These are phyloP conservation scores for Gossypium sturtianum DNA, from an alignment of 345 rosid genomes.

Conservation along the genomic window DNA sequence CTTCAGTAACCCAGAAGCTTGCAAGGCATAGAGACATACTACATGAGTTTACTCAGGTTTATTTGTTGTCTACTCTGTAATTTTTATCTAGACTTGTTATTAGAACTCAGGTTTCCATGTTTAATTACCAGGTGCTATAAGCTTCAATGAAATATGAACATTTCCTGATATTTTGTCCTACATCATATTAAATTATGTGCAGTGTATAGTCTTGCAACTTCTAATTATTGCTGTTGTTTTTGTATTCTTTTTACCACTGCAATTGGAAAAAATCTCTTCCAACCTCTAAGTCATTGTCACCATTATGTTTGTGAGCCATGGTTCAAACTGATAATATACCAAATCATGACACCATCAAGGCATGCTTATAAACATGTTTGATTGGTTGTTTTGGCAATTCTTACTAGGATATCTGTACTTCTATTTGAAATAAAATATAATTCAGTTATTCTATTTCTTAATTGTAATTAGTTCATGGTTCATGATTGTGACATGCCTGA, in stretches of 20 bases:
- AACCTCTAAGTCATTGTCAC: background rate
- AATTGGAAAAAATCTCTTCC: background rate
- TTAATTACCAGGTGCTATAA: background rate
- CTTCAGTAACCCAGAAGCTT: constrained; percentile 90
- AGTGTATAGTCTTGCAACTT: background rate
- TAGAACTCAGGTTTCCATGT: background rate
- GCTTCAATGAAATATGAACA: background rate
- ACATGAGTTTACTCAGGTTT: constrained; percentile 96
- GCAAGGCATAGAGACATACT: constrained; percentile 98
- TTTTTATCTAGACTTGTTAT: background rate
- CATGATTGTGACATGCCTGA: background rate
- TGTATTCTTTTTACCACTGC: background rate
- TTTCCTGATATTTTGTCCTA: background rate
- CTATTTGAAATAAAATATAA: background rate
- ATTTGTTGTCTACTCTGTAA: background rate
- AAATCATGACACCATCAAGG: background rate
- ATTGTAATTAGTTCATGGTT: background rate
- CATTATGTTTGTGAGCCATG: background rate
- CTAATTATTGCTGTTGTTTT: background rate
- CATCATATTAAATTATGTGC: background rate
- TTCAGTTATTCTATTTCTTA: background rate
- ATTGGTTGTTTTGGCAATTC: background rate
- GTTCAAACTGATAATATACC: background rate
- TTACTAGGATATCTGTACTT: background rate
- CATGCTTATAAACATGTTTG: background rate